Percentiles rank a stretch among this genome's conserved stretches.
Conservation (phyloP, 495 filamentous ascomycete genomes). For the Tuber calosporum region DNA sequence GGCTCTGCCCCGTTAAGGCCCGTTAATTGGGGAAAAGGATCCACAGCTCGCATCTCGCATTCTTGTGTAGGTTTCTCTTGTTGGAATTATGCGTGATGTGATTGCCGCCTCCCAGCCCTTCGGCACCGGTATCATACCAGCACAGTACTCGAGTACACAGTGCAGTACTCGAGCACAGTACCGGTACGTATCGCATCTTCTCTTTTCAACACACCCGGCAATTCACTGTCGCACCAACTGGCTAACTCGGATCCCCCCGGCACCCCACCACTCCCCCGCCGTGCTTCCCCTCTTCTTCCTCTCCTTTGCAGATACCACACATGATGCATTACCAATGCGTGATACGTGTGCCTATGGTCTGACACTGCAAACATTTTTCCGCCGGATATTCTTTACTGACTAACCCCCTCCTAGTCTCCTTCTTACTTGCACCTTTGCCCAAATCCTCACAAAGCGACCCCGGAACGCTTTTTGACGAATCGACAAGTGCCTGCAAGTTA, state of each 20-base stretch:
- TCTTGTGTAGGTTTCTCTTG: neutral
- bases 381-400: neutral
- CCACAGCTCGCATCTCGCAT: neutral
- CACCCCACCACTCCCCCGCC: neutral
- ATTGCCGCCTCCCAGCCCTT: neutral
- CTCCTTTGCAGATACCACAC: neutral
- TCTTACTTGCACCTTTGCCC: neutral
- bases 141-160: neutral
- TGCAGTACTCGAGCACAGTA: neutral
- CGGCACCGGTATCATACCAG: neutral
- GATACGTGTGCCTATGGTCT: constrained; percentile 4
- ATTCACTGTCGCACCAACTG: neutral
- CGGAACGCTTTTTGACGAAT: neutral
- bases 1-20: neutral
- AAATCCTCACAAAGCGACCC: neutral
- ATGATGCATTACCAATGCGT: constrained; percentile 1
- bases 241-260: neutral
- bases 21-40: neutral
- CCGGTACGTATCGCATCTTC: neutral
- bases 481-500: neutral
- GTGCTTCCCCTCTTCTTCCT: neutral
- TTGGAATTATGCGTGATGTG: neutral
- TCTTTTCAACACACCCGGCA: neutral
- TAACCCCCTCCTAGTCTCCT: neutral
- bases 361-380: neutral